A percentile compares a stretch with the other conserved stretches of the same genome.
Evolutionary conservation across 768 basidiomycete genomes (phyloP).

Genomic region (Clitopilus hobsonii): DNA sequence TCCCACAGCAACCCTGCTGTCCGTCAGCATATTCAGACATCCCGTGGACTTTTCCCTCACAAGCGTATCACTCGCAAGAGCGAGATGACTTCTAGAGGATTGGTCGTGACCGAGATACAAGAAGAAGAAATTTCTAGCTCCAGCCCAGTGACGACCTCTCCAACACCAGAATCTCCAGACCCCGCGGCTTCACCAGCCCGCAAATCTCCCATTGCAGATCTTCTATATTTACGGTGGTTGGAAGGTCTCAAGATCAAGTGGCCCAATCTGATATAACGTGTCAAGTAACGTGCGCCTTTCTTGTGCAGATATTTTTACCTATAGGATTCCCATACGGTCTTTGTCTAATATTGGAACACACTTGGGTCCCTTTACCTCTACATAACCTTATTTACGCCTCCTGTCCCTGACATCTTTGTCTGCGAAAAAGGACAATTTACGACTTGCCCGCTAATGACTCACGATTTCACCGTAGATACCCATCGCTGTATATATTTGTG

Average conservation of each 20-base stretch:
- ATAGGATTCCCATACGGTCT: not conserved
- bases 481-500: not conserved
- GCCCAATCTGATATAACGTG: conserved; percentile 58
- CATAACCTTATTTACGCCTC: not conserved
- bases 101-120: conserved; percentile 78
- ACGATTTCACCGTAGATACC: not conserved
- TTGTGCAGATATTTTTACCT: not conserved
- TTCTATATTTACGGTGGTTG: conserved; percentile 96
- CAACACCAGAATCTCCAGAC: conserved; percentile 30
- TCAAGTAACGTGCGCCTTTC: not conserved
- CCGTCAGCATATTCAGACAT: conserved; percentile 76
- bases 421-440: not conserved
- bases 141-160: conserved; percentile 26
- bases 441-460: not conserved
- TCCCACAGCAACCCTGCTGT: conserved; percentile 66
- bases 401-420: not conserved
- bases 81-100: conserved; percentile 80
- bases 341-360: not conserved
- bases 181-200: conserved; percentile 34
- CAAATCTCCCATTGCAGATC: conserved; percentile 89
- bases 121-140: conserved; percentile 66
- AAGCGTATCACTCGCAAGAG: conserved; percentile 74
- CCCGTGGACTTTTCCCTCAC: conserved; percentile 78
- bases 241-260: conserved; percentile 89
- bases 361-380: not conserved